A percentile compares a stretch with the other conserved stretches of the same genome.
phyloP scores from a whole-genome alignment of 106 monocot species.

The Dendrobium huoshanense region DNA sequence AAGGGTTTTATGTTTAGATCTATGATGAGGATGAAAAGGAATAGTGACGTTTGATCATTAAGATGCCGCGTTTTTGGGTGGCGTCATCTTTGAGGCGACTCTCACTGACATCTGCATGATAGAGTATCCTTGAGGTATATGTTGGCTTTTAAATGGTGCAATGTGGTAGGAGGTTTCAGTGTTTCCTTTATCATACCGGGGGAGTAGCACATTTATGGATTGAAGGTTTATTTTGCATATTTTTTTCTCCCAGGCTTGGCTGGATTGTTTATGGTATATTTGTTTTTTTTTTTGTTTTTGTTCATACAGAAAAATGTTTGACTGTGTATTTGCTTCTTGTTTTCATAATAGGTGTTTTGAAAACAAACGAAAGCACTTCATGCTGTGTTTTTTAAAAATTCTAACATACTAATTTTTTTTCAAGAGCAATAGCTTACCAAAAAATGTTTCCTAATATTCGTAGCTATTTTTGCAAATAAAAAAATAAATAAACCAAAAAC shows the following conservation, averaged over 20 bases:
- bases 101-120: not conserved
- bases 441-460: not conserved
- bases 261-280: not conserved
- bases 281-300: not conserved
- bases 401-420: not conserved
- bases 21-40: slow-evolving; percentile 2
- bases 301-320: not conserved
- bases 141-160: not conserved
- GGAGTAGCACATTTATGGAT: not conserved
- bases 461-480: not conserved
- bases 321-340: not conserved
- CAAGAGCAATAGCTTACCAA: not conserved
- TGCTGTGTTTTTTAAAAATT: not conserved
- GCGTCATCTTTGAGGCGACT: not conserved
- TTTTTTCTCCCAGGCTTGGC: not conserved
- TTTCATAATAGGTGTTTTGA: not conserved
- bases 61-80: not conserved
- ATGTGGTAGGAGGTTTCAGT: not conserved
- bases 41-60: not conserved
- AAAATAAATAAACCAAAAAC: not conserved
- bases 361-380: not conserved
- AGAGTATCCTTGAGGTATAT: not conserved
- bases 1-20: not conserved
- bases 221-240: not conserved
- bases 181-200: not conserved